These are phyloP conservation scores for Chalara sp. DNA, from an alignment of 2,329 filamentous ascomycete species.

Conservation along the genomic window DNA sequence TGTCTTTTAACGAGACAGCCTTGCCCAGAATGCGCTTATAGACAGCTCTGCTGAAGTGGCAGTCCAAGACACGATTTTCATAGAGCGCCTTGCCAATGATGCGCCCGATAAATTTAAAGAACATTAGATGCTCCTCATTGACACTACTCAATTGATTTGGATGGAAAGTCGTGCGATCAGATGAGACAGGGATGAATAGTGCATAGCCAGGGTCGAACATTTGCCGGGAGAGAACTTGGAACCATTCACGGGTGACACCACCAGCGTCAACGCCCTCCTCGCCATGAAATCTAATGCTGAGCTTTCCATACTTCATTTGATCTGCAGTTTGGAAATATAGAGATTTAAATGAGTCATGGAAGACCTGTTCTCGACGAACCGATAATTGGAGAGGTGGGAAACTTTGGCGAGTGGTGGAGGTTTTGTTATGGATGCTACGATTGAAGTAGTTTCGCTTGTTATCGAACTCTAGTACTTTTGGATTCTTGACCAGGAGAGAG, in stretches of 20 bases:
- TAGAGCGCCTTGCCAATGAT: constrained; percentile 98
- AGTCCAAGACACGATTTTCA: constrained; percentile 91
- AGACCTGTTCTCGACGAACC: constrained; percentile 89
- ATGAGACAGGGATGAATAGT: constrained; percentile 91
- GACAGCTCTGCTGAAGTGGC: constrained; percentile 96
- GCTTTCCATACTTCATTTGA: constrained; percentile 98
- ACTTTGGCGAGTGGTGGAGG: constrained; percentile 62
- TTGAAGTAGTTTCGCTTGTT: constrained; percentile 99
- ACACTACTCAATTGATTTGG: constrained; percentile 90
- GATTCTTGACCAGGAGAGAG: constrained; percentile 92
- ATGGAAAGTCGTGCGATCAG: constrained; percentile 97
- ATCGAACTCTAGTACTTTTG: constrained; percentile 97
- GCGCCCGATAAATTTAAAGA: constrained; percentile 98
- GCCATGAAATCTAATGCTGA: constrained; percentile 94
- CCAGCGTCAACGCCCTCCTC: constrained; percentile 98
- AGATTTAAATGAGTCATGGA: constrained; percentile 97
- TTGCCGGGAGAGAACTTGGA: constrained; percentile 91
- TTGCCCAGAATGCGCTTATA: constrained; percentile 97
- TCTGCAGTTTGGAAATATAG: constrained; percentile 94
- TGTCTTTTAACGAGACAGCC: constrained; percentile 94
- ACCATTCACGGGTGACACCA: constrained; percentile 97
- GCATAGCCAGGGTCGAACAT: constrained; percentile 99
- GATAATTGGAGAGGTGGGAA: constrained; percentile 73
- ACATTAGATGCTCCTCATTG: constrained; percentile 92
- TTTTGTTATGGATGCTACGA: constrained; percentile 76